Evolutionary conservation across 805 yeast species (phyloP).

Genomic region (Monosporozyma unispora): DNA sequence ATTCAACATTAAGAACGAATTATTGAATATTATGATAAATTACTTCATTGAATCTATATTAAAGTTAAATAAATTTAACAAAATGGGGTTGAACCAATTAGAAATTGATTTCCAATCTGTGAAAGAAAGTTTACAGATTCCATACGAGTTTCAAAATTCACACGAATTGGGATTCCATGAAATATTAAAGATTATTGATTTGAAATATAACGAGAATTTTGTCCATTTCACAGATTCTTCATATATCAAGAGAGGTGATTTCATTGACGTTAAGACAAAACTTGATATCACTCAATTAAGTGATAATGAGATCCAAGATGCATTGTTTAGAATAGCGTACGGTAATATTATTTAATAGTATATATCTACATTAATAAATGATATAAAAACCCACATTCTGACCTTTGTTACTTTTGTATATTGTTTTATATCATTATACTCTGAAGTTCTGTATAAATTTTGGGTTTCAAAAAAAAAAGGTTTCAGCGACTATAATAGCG

Average conservation of each 20-base stretch:
- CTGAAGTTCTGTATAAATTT: too few relatives aligned
- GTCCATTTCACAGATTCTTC: slow-evolving; percentile 13
- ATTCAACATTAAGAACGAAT: slow-evolving; percentile 19
- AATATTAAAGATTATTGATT: slow-evolving; percentile 21
- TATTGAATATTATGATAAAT: slow-evolving; percentile 24
- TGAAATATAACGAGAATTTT: slow-evolving; percentile 21
- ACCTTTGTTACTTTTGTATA: too few relatives aligned
- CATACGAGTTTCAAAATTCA: slow-evolving; percentile 10
- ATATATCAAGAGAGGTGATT: slow-evolving; percentile 28
- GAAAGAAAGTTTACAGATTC: slow-evolving; percentile 22
- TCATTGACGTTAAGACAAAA: slow-evolving; percentile 17
- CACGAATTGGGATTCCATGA: slow-evolving; percentile 20
- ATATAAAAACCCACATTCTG: too few relatives aligned
- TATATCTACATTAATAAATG: too few relatives aligned
- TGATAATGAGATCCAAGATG: slow-evolving; percentile 32
- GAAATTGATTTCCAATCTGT: slow-evolving; percentile 26
- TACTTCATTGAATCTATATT: slow-evolving; percentile 30
- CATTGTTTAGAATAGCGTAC: slow-evolving; percentile 28
- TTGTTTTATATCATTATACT: neutral
- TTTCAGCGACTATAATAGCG: too few relatives aligned
- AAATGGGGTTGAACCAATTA: slow-evolving; percentile 29
- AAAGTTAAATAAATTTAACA: slow-evolving; percentile 31
- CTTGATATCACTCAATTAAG: slow-evolving; percentile 15
- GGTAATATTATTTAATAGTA: slow-evolving; percentile 18
- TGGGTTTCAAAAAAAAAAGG: too few relatives aligned